A percentile compares a stretch with the other conserved stretches of the same genome.
Conservation (phyloP, 2,329 filamentous ascomycete genomes). For the Neopestalotiopsis sp. region DNA sequence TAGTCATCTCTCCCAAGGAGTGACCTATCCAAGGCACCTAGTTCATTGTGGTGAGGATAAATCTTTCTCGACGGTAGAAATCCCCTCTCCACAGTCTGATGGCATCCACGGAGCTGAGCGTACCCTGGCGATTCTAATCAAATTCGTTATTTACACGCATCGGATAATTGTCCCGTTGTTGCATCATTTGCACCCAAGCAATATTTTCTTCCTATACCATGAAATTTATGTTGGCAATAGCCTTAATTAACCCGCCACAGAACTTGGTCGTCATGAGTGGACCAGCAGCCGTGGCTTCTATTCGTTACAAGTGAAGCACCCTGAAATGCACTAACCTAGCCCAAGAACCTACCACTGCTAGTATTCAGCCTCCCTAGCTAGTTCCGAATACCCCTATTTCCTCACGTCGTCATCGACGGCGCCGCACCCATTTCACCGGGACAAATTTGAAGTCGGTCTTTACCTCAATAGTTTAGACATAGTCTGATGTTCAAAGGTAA, state of each 20-base stretch:
- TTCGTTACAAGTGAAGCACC: not conserved
- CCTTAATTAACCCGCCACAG: not conserved
- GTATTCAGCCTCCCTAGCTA: not conserved
- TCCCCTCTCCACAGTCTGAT: not conserved
- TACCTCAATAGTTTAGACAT: conserved; percentile 1
- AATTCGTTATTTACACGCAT: not conserved
- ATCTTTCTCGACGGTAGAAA: not conserved
- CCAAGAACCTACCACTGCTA: not conserved
- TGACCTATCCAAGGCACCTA: not conserved
- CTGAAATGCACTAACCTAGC: not conserved
- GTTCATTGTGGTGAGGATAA: not conserved
- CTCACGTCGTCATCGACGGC: not conserved
- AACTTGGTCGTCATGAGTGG: not conserved
- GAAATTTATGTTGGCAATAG: not conserved
- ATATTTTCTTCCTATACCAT: not conserved
- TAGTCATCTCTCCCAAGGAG: too few relatives aligned
- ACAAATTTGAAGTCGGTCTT: not conserved
- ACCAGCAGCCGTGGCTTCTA: not conserved
- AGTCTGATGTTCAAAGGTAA: not conserved
- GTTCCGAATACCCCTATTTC: not conserved
- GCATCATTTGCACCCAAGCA: not conserved
- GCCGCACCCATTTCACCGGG: not conserved
- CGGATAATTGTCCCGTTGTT: not conserved
- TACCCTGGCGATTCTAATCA: not conserved
- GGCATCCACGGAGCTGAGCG: not conserved